Evolutionary conservation across 495 filamentous ascomycete genomes (phyloP), one percentile per base, ranked within the genome.

Genomic region (Letharia lupina): DNA sequence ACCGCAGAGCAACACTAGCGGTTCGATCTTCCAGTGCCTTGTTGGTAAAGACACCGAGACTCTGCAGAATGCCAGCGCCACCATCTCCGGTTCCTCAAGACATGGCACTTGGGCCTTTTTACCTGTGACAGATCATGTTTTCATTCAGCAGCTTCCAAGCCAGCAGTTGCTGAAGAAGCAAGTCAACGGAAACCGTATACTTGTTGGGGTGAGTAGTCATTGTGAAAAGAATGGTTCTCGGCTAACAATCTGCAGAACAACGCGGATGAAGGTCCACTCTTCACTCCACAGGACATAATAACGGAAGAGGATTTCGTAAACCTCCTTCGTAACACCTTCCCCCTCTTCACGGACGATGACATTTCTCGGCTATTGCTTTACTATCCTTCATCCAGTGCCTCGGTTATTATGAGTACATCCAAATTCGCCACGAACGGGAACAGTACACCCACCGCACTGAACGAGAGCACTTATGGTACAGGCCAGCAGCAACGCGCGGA

Each of bases 81-180:
- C 66, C 39, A 77, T 85, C 35, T 86, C 80, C 18, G 73, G 73
- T 45, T 72, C 76, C 15, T 80, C 76, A 8, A 74, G 75, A 54
- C 77, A 60, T 63, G 78, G 74, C 68, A 82, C 81, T 44, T 89
- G 82, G 81, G 84, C 77, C 2, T 88, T 88, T 68, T 69, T 84
- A 33, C 87, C 86, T 12, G 86, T 89, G 3, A 83, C 84, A 4
- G 87, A 90, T 67, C 86, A 82, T 9, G 73, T 73, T 8, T 82
- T 87, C 66, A 74, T 89, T 63, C 76, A 76, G 59, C 75, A 83
- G 28, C 75, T 75, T 7, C 85, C 86, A 15, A 80, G 75, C 40
- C 71, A 76, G 66, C 83, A 87, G 70, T 75, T 88, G 15, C 66
- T 74, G 8, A 65, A 72, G 39, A 80, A 80, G 61, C 70, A 73